Evolutionary conservation across 2,329 filamentous ascomycete genomes (phyloP).

Genomic region (Phaeoacremonium minimum): DNA sequence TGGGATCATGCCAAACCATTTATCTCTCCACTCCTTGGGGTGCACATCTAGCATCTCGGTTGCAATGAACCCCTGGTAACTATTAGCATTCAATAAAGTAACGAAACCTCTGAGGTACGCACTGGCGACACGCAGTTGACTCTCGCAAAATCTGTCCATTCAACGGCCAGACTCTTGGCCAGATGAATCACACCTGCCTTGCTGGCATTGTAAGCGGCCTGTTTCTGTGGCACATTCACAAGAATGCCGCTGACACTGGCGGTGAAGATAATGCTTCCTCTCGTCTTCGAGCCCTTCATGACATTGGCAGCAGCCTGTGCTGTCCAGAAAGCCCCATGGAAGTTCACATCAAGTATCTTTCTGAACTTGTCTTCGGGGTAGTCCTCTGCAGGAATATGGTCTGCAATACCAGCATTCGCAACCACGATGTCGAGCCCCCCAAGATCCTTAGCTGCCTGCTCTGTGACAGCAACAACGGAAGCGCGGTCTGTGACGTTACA

Average conservation of each 20-base stretch:
- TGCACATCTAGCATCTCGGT: slow-evolving; percentile 25
- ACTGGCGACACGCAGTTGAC: slow-evolving; percentile 34
- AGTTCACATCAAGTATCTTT: slow-evolving; percentile 32
- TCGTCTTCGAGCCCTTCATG: slow-evolving; percentile 18
- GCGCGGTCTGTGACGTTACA: slow-evolving; percentile 27
- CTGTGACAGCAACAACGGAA: slow-evolving; percentile 22
- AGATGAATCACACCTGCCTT: slow-evolving; percentile 36
- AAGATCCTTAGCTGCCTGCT: slow-evolving; percentile 27
- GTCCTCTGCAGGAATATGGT: slow-evolving; percentile 29
- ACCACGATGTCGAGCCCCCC: slow-evolving; percentile 34
- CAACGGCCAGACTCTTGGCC: slow-evolving; percentile 32
- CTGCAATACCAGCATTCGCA: slow-evolving; percentile 34
- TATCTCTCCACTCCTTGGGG: slow-evolving; percentile 18
- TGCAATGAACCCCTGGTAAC: slow-evolving; percentile 22
- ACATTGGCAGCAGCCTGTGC: slow-evolving; percentile 34
- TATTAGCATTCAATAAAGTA: background rate
- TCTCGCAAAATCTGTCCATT: slow-evolving; percentile 35
- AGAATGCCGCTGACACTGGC: slow-evolving; percentile 33
- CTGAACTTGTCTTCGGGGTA: slow-evolving; percentile 32
- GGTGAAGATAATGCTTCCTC: slow-evolving; percentile 32
- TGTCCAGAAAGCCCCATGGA: slow-evolving; percentile 36
- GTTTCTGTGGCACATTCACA: slow-evolving; percentile 34
- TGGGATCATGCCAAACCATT: slow-evolving; percentile 24
- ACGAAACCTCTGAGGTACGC: slow-evolving; percentile 5
- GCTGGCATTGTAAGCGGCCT: slow-evolving; percentile 35